These are phyloP conservation scores for Colletotrichum viniferum DNA, from an alignment of 2,329 filamentous ascomycete genomes.

Conservation along the genomic window DNA sequence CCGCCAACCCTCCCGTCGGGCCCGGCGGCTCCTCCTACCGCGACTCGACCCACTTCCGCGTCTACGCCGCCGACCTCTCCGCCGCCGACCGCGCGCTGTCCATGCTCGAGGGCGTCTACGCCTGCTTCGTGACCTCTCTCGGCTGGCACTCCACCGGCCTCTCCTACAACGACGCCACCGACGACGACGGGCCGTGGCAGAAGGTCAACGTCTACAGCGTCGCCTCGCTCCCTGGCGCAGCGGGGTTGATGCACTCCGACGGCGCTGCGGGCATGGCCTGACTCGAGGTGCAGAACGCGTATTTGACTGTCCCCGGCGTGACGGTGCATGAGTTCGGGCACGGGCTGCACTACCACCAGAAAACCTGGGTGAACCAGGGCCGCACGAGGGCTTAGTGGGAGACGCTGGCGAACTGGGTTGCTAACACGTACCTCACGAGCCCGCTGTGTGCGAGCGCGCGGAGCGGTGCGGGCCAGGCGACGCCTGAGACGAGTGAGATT, in stretches of 20 bases:
- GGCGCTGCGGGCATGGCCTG: slow-evolving; percentile 40
- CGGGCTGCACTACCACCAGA: slow-evolving; percentile 49
- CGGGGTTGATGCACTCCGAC: slow-evolving; percentile 49
- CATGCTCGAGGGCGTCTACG: slow-evolving; percentile 51
- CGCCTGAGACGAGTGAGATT: slow-evolving; percentile 32
- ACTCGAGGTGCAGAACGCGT: slow-evolving; percentile 46
- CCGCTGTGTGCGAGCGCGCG: slow-evolving; percentile 44
- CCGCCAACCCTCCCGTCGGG: slow-evolving; percentile 19
- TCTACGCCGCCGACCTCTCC: slow-evolving; percentile 32
- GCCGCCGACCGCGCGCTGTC: slow-evolving; percentile 32
- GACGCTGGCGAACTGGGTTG: slow-evolving; percentile 53
- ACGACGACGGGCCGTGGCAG: slow-evolving; percentile 41
- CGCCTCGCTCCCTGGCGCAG: slow-evolving; percentile 37
- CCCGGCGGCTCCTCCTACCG: slow-evolving; percentile 33
- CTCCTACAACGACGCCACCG: slow-evolving; percentile 33
- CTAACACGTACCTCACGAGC: slow-evolving; percentile 51
- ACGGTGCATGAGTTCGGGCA: slow-evolving; percentile 56
- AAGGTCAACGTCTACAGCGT: slow-evolving; percentile 53
- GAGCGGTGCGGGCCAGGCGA: slow-evolving; percentile 31
- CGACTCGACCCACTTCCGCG: slow-evolving; percentile 43
- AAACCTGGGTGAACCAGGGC: slow-evolving; percentile 47
- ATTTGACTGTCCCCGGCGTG: slow-evolving; percentile 40
- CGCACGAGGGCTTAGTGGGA: slow-evolving; percentile 57
- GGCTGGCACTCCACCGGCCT: slow-evolving; percentile 44
- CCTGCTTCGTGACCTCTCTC: slow-evolving; percentile 40